A percentile compares a stretch with the other conserved stretches of the same genome.
Conservation (phyloP, 352 stramenopile genomes). For the Saprolegnia parasitica region DNA sequence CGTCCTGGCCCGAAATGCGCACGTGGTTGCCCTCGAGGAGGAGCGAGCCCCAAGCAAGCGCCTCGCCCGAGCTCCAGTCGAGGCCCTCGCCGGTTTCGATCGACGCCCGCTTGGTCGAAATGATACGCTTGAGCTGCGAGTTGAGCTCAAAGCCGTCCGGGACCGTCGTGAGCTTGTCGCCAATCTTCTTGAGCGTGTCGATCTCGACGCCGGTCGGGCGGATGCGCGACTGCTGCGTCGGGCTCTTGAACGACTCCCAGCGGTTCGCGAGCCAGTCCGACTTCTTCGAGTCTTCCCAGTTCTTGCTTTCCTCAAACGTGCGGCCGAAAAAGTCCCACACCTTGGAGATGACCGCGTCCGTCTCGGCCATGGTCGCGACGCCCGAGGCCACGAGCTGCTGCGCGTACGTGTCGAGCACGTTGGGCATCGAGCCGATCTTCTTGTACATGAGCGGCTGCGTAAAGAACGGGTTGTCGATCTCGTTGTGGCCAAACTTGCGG, state of each 20-base stretch:
- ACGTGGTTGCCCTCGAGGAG: constrained; percentile 89
- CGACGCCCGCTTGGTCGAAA: constrained; percentile 76
- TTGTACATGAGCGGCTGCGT: constrained; percentile 98
- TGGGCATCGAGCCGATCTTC: constrained; percentile 90
- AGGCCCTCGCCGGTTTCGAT: constrained; percentile 83
- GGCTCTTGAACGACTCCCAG: constrained; percentile 97
- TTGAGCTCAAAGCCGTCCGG: constrained; percentile 89
- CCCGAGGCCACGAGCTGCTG: constrained; percentile 47
- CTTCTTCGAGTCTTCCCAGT: constrained; percentile 86
- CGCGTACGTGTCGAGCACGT: constrained; percentile 88
- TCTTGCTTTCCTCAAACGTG: constrained; percentile 92
- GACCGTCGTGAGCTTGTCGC: constrained; percentile 73
- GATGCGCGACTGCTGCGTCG: constrained; percentile 88
- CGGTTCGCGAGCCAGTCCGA: constrained; percentile 93
- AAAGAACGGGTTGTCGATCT: constrained; percentile 97
- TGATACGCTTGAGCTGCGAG: constrained; percentile 92
- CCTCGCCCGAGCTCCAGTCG: constrained; percentile 96
- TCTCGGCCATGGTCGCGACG: constrained; percentile 74
- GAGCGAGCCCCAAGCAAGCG: constrained; percentile 92
- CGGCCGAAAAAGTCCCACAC: constrained; percentile 87
- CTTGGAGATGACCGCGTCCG: constrained; percentile 78
- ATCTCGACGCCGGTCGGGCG: constrained; percentile 92
- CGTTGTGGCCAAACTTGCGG: constrained; percentile 96
- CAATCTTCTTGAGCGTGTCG: constrained; percentile 89
- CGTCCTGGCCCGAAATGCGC: constrained; percentile 92